These are phyloP conservation scores for Glonium stellatum DNA, from an alignment of 495 filamentous ascomycete genomes.

Conservation along the genomic window DNA sequence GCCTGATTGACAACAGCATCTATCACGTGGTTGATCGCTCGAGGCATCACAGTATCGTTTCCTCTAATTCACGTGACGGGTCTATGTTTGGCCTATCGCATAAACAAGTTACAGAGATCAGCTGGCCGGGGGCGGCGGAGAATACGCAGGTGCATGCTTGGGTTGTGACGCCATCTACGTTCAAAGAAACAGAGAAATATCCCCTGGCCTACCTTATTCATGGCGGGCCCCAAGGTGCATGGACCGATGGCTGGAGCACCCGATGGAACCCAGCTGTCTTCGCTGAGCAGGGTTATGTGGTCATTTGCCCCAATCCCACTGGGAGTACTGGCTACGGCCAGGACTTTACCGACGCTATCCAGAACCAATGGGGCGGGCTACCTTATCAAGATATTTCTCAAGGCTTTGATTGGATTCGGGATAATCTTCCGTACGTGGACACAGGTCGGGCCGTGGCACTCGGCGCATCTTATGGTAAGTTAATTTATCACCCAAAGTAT, in stretches of 20 bases:
- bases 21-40: conserved; percentile 22
- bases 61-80: conserved; percentile 61
- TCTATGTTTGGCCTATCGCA: conserved; percentile 52
- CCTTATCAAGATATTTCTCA: conserved; percentile 78
- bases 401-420: conserved; percentile 68
- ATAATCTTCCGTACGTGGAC: conserved; percentile 69
- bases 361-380: conserved; percentile 66
- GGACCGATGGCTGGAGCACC: conserved; percentile 77
- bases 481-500: not conserved
- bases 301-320: conserved; percentile 81
- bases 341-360: conserved; percentile 68
- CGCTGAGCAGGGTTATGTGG: conserved; percentile 86
- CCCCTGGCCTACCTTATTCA: conserved; percentile 80
- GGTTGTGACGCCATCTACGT: conserved; percentile 72
- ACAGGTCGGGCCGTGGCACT: conserved; percentile 68
- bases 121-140: conserved; percentile 31
- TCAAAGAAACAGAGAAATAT: conserved; percentile 66
- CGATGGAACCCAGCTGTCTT: conserved; percentile 90
- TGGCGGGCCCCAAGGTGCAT: conserved; percentile 81
- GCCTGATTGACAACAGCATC: conserved; percentile 35
- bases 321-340: conserved; percentile 84
- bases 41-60: conserved; percentile 23
- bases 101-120: conserved; percentile 41
- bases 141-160: conserved; percentile 42
- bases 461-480: conserved; percentile 61